Evolutionary conservation across 331 rosid species (phyloP).

Genomic region (Quercus phellos): DNA sequence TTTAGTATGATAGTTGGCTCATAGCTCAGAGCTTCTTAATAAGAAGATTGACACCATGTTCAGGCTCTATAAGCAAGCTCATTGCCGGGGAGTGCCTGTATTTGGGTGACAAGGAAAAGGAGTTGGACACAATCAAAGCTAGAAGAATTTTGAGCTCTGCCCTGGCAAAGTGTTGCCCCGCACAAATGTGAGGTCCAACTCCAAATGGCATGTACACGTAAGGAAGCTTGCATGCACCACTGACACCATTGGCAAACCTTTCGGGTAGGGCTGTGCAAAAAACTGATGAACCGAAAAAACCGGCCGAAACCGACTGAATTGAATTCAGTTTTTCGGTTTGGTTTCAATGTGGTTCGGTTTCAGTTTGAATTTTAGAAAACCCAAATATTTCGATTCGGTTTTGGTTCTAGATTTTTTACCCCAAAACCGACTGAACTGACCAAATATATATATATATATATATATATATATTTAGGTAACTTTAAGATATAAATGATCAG

Average conservation of each 20-base stretch:
- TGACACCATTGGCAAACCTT: slow-evolving; percentile 15
- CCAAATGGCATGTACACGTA: slow-evolving; percentile 12
- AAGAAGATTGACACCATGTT: neutral
- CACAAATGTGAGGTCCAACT: neutral
- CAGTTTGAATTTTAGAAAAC: too few species aligned
- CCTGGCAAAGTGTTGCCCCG: slow-evolving; percentile 3
- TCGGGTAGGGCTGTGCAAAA: too few species aligned
- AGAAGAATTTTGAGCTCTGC: slow-evolving; percentile 5
- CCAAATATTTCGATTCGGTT: too few species aligned
- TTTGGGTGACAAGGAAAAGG: slow-evolving; percentile 12
- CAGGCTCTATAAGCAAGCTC: neutral
- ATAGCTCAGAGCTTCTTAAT: neutral
- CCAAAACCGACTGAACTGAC: too few species aligned
- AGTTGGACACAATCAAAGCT: neutral
- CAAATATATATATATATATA: too few species aligned
- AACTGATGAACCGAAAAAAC: too few species aligned
- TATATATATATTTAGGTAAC: too few species aligned
- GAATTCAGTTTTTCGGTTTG: too few species aligned
- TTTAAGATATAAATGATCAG: too few species aligned
- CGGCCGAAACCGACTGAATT: too few species aligned
- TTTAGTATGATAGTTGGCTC: neutral
- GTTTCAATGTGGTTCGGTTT: too few species aligned
- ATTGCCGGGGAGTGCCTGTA: slow-evolving; percentile 1
- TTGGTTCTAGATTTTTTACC: too few species aligned
- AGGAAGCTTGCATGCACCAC: slow-evolving; percentile 5